Evolutionary conservation across 1,139 yeast species (phyloP), one percentile per base, ranked within the genome.

Genomic region (Blastobotrys ciferrii): DNA sequence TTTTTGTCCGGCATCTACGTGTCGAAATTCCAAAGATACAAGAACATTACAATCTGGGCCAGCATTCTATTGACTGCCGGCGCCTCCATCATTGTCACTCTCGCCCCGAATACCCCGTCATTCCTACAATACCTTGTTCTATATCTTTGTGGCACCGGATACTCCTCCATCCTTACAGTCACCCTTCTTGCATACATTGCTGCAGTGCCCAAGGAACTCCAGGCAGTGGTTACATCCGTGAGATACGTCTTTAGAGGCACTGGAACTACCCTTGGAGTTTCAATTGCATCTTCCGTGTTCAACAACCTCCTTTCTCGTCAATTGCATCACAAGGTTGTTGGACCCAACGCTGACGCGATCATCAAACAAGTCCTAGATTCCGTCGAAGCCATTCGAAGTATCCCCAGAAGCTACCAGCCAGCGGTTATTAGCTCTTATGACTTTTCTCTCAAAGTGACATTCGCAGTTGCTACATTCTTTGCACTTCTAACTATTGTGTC

Each of bases 221-320:
- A 84, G 64, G 91, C 91, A 2, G 77, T 84, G 6, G 78, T 87
- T 0, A 84, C 92, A 0, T 82, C 88, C 0, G 83, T 84, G 51
- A 87, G 84, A 57, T 84, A 84, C 63, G 81, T 87, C 3, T 84
- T 82, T 68, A 72, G 91, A 58, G 81, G 89, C 2, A 79, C 85
- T 3, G 92, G 91, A 0, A 81, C 87, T 1, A 82, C 89, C 0
- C 55, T 82, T 44, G 91, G 91, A 19, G 87, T 84, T 2, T 73
- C 91, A 0, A 62, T 82, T 35, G 84, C 86, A 0, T 78, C 84
- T 4, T 83, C 89, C 1, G 72, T 83, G 23, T 84, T 84, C 68
- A 79, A 77, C 54, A 73, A 73, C 63, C 56, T 59, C n/a, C 59
- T 72, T 32, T 52, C 58, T 50, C 11, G 62, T 17, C 61, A 65